These are phyloP conservation scores for Ensete glaucum DNA, from an alignment of 176 grass and related monocot species.

Conservation along the genomic window DNA sequence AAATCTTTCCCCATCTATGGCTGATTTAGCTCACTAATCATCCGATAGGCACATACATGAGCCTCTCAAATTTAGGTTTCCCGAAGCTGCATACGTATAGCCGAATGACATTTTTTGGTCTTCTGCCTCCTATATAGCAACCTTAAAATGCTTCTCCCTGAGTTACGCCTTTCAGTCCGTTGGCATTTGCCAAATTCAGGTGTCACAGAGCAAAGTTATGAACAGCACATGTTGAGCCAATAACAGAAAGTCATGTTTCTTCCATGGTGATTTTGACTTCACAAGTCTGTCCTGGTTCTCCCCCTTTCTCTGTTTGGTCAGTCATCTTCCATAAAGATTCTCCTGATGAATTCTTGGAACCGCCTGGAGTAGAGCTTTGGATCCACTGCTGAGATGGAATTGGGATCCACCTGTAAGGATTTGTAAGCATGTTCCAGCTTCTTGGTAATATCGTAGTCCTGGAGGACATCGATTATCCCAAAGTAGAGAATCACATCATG, in stretches of 20 bases:
- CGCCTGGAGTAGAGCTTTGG: slow-evolving; percentile 90
- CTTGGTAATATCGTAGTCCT: slow-evolving; percentile 47
- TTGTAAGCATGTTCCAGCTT: slow-evolving; percentile 75
- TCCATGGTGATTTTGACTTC: not conserved
- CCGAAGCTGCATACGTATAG: not conserved
- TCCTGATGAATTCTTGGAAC: slow-evolving; percentile 88
- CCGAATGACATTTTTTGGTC: too few relatives aligned
- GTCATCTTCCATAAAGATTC: slow-evolving; percentile 72
- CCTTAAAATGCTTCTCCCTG: too few relatives aligned
- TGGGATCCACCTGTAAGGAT: slow-evolving; percentile 73
- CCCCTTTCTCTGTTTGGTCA: not conserved
- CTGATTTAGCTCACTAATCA: not conserved
- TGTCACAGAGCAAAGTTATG: too few relatives aligned
- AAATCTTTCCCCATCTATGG: not conserved
- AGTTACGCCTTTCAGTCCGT: too few relatives aligned
- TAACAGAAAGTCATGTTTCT: not conserved
- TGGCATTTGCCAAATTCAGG: too few relatives aligned
- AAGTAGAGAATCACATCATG: slow-evolving; percentile 79
- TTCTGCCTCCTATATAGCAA: too few relatives aligned
- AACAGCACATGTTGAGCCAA: not conserved
- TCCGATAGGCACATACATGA: not conserved
- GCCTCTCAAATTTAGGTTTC: not conserved
- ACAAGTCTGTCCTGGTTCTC: too few relatives aligned
- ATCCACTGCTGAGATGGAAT: slow-evolving; percentile 81
- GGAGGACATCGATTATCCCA: slow-evolving; percentile 84